Conservation (phyloP, 257 asterid genomes). For the Echium plantagineum region DNA sequence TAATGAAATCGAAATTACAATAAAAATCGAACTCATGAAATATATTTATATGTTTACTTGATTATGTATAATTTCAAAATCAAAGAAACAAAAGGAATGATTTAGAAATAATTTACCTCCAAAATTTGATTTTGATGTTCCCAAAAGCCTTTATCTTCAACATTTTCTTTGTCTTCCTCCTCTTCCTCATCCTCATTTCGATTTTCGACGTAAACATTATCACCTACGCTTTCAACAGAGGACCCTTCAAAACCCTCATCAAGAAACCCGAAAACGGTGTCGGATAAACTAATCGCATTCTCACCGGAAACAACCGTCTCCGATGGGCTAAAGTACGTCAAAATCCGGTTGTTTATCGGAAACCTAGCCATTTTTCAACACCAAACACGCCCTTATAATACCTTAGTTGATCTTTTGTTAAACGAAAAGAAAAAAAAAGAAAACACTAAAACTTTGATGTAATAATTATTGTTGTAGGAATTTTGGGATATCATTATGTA, state of each 20-base stretch:
- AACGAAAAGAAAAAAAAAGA: too few relatives aligned
- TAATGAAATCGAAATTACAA: too few relatives aligned
- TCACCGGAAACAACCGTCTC: slow-evolving; percentile 45
- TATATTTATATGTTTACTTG: too few relatives aligned
- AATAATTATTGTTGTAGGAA: not conserved
- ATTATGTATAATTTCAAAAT: too few relatives aligned
- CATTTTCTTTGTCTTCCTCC: slow-evolving; percentile 28
- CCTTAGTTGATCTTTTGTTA: too few relatives aligned
- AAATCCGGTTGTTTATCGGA: slow-evolving; percentile 45
- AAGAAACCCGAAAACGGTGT: slow-evolving; percentile 64
- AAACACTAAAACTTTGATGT: too few relatives aligned
- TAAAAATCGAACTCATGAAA: too few relatives aligned
- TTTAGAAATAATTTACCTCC: slow-evolving; percentile 34
- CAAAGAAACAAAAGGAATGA: not conserved
- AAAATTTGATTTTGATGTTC: slow-evolving; percentile 49
- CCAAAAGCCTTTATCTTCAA: slow-evolving; percentile 42
- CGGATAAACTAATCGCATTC: slow-evolving; percentile 30
- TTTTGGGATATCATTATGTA: not conserved
- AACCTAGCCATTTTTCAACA: slow-evolving; percentile 28
- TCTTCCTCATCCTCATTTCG: slow-evolving; percentile 21
- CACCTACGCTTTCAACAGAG: slow-evolving; percentile 22
- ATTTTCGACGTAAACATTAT: slow-evolving; percentile 8
- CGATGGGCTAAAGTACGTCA: slow-evolving; percentile 27
- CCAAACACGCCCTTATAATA: too few relatives aligned
- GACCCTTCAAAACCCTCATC: slow-evolving; percentile 41